Evolutionary conservation across 352 stramenopile genomes (phyloP).

Genomic region (Globisporangium lucens): DNA sequence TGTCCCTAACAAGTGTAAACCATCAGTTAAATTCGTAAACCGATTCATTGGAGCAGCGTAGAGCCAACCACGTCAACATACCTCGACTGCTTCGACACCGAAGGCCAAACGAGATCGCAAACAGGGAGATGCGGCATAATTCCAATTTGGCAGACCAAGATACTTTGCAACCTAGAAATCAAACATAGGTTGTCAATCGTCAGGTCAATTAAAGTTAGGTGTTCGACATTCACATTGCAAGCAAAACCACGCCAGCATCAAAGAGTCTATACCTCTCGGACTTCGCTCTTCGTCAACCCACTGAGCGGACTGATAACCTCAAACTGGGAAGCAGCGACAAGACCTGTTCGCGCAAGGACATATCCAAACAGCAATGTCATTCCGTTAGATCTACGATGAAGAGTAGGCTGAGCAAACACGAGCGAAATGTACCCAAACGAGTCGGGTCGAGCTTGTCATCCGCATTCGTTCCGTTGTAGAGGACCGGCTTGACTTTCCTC

Average conservation of each 20-base stretch:
- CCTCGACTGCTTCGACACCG: conserved; percentile 89
- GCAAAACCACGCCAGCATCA: neutral
- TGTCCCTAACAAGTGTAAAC: conserved; percentile 36
- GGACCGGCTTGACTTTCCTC: conserved; percentile 22
- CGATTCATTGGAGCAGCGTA: neutral
- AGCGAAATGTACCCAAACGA: conserved; percentile 21
- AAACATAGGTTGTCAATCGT: neutral
- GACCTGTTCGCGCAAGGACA: conserved; percentile 34
- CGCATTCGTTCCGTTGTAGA: conserved; percentile 98
- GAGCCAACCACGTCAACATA: conserved; percentile 19
- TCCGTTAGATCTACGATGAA: neutral
- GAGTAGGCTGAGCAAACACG: neutral
- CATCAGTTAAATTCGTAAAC: neutral
- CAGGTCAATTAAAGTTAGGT: neutral
- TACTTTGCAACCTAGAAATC: conserved; percentile 70
- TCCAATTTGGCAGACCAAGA: conserved; percentile 94
- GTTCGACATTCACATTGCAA: too few species aligned
- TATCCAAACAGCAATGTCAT: neutral
- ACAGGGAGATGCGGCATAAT: conserved; percentile 94
- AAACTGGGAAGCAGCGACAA: conserved; percentile 93
- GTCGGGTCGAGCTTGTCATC: conserved; percentile 94
- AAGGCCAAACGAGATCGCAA: conserved; percentile 94
- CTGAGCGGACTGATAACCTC: conserved; percentile 90
- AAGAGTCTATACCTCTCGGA: conserved; percentile 44
- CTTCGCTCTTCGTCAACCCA: conserved; percentile 88